Evolutionary conservation across 495 filamentous ascomycete genomes (phyloP), one percentile per base, ranked within the genome.

Genomic region (Penicillium antarcticum): DNA sequence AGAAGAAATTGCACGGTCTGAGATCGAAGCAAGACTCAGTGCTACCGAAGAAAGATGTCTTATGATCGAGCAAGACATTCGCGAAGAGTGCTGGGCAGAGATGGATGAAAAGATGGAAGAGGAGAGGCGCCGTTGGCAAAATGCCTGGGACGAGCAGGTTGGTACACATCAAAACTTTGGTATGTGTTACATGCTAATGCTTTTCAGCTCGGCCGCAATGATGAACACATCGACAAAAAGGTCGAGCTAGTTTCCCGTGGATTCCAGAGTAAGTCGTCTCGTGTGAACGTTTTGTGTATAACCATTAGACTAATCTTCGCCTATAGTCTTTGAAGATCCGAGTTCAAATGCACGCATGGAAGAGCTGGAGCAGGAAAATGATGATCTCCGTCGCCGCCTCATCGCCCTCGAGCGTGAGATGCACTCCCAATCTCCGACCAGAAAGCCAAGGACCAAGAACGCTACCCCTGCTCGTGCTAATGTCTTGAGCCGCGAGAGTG

Each of bases 181-280:
- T 19, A 17, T 12, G 10, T 23, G 12, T 3, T 10, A 24, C 21
- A 52, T 32, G 46, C 65, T 68, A 37, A 70, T 42, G 17, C n/a
- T n/a, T 44, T 31, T 13, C 47, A 78, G 74, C 60, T 70, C 47
- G 84, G 79, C 33, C 74, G 74, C 34, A 76, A 80, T 32, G 89
- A 95, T 35, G 89, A 89, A 64, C 91, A 94, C 69, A 76, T 95
- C 50, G 91, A 97, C 65, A 79, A 81, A 56, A 98, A 98, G 71
- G 78, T 97, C 9, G 94, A 97, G 60, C 81, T 97, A 18, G 73
- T 96, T 42, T 84, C 87, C 41, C 77, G 86, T 33, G 80, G 82
- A 13, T 85, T 92, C 34, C 79, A 80, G 55, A 77, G 76, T 77
- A 64, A 62, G 68, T 57, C 45, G 11, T 14, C 12, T 31, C 24